Evolutionary conservation across 2,329 filamentous ascomycete species (phyloP).

Genomic region (Dothideomycetes sp.): DNA sequence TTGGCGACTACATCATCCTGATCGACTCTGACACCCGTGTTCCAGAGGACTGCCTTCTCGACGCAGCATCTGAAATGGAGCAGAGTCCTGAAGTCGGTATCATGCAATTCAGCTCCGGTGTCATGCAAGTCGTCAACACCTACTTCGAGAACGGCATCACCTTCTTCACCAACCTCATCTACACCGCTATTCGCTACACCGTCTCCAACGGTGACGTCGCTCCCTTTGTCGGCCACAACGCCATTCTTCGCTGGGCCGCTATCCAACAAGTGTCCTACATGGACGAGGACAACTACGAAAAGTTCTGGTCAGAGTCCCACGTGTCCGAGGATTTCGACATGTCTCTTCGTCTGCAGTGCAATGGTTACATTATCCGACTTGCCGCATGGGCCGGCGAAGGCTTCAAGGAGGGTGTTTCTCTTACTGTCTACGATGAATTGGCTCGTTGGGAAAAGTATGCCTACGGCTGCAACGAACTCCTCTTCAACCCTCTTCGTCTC

Average conservation of each 20-base stretch:
- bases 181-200: slow-evolving; percentile 59
- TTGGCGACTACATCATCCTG: slow-evolving; percentile 54
- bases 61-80: slow-evolving; percentile 62
- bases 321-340: slow-evolving; percentile 70
- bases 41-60: slow-evolving; percentile 55
- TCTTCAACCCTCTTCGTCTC: slow-evolving; percentile 55
- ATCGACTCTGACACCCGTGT: slow-evolving; percentile 62
- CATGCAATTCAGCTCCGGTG: slow-evolving; percentile 60
- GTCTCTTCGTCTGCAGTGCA: slow-evolving; percentile 53
- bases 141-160: slow-evolving; percentile 70
- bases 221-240: slow-evolving; percentile 70
- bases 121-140: slow-evolving; percentile 63
- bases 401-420: slow-evolving; percentile 63
- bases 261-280: slow-evolving; percentile 47
- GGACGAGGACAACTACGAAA: slow-evolving; percentile 48
- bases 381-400: slow-evolving; percentile 58
- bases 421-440: slow-evolving; percentile 63
- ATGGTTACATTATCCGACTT: slow-evolving; percentile 56
- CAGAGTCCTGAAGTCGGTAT: slow-evolving; percentile 59
- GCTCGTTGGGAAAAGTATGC: slow-evolving; percentile 65
- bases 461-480: slow-evolving; percentile 59
- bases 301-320: slow-evolving; percentile 65
- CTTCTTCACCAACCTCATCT: slow-evolving; percentile 71
- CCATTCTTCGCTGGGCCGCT: slow-evolving; percentile 59
- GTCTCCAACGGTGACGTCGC: slow-evolving; percentile 62